phyloP scores from a whole-genome alignment of 768 basidiomycete species.

The Lyophyllum shimeji region DNA sequence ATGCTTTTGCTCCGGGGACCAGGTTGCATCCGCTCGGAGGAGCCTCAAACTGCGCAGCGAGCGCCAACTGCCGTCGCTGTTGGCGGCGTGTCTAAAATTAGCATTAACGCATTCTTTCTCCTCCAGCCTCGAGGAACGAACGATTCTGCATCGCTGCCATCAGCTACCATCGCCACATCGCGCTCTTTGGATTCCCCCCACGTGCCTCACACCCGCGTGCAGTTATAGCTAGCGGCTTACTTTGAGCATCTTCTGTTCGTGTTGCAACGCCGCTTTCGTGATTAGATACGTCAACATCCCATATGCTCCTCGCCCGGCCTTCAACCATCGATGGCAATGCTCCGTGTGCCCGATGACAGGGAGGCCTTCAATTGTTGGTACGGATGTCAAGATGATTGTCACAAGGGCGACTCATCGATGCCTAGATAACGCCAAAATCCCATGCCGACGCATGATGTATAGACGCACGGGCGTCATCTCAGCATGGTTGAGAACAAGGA shows the following conservation, averaged over 20 bases:
- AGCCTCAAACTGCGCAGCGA: not conserved
- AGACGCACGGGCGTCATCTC: constrained; percentile 7
- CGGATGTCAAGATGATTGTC: not conserved
- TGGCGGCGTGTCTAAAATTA: not conserved
- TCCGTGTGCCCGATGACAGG: constrained; percentile 6
- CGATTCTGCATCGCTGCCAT: too few species aligned
- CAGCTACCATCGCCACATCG: not conserved
- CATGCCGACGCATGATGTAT: constrained; percentile 1
- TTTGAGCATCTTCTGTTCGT: not conserved
- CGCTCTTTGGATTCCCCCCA: not conserved
- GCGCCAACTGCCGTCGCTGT: not conserved
- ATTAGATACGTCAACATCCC: not conserved
- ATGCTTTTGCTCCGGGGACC: not conserved
- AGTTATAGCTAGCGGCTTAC: not conserved
- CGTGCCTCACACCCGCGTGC: not conserved
- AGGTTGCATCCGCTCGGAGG: not conserved
- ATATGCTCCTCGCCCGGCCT: constrained; percentile 4
- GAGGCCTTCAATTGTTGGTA: not conserved
- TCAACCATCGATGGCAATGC: not conserved
- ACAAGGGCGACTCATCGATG: not conserved
- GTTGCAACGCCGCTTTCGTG: not conserved
- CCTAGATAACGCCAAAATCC: not conserved
- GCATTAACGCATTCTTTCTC: not conserved
- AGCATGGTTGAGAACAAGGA: not conserved
- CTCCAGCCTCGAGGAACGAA: too few species aligned